Evolutionary conservation across 495 filamentous ascomycete species (phyloP), one percentile per base, ranked within the genome.

Genomic region (Chlorociboria aeruginascens): DNA sequence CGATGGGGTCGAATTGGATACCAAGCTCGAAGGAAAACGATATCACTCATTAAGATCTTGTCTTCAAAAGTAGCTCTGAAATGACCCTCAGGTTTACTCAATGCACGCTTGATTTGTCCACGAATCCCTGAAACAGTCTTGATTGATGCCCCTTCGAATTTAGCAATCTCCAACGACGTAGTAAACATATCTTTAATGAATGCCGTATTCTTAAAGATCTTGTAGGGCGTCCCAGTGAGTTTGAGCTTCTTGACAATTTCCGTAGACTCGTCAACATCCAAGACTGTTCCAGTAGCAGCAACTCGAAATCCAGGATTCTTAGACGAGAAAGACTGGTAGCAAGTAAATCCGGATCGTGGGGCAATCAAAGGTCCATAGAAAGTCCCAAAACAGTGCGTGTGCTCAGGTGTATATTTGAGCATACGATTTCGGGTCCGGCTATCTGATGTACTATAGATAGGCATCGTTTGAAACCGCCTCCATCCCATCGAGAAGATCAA

Each of bases 181-280:
- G 76, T 89, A 72, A 98, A 98, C 92, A 98, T 98, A 63, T 96
- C 87, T 62, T 89, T 90, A 70, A 98, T 92, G 66, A 98, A 97
- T 13, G 92, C 88, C 0, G 92, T 98, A 67, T 98, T 98, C 61
- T 93, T 93, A 77, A 95, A 98, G 65, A 98, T 94, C 70, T 97
- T 98, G 69, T 87, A 89, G 6, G 92, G 87, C 28, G 77, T 72
- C 53, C 89, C 89, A 12, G 86, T 93, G 28, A 98, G 76, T 63
- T 97, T 98, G 57, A 98, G 79, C 71, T 98, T 98, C 74, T 98
- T 98, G 59, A 97, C 93, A 54, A 98, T 96, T 58, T 96, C 90
- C 0, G 85, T 85, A 38, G 81, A 83, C 63, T 95, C 86, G 60
- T 98, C 92, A 9, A 98, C 93, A 56, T 79, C 85, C 41, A 95